Base-by-base conservation (phyloP, 2,329 filamentous ascomycete genomes). In the Lasiodiplodia citricola region DNA sequence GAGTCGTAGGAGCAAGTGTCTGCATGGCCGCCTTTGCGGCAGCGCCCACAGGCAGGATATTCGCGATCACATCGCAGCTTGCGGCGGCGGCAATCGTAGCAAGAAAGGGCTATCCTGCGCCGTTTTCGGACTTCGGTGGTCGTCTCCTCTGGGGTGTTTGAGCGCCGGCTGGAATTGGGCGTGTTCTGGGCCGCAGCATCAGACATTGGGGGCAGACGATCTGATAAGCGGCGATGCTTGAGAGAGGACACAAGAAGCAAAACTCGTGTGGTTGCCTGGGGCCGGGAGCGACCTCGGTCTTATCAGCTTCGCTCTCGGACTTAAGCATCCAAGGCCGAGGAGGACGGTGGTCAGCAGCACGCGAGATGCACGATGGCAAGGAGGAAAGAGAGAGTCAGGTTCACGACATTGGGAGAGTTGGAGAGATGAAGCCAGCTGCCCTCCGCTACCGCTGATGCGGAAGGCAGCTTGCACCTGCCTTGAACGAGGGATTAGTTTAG, bases 61-160 rank as follows among this genome's bases (percentile, higher is more conserved):
- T 79, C 75, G 50, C 82, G 80, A 71, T 84, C 82, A 71, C 82
- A 84, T 71, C 83, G 82, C 71, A 84, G 79, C 71, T 83, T 84
- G n/a, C 82, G 76, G 54, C 78, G 78, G 63, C 82, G 79, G 74
- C 82, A 84, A 14, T 82, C 80, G 70, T 80, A 82, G 70, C 82
- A 84, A 2, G 82, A 84, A 10, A 84, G 73, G 18, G 83, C 82
- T 72, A 83, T 84, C 21, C 82, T 75, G 5, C 72, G 70, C 31
- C 82, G 80, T 69, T 82, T 83, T 4, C 76, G 73, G 52, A 65
- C 58, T 31, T 63, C 60, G 38, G 50, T 47, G 13, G 28, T 25
- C 14, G 50, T 10, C 6, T 68, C 67, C 18, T 65, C 67, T 8
- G 67, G 67, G 2, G 52, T 41, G 51, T 65, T 60, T n/a, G 51